A percentile compares a stretch with the other conserved stretches of the same genome.
These are phyloP conservation scores for Flammula alnicola DNA, from an alignment of 1,284 basidiomycete species.

Conservation along the genomic window DNA sequence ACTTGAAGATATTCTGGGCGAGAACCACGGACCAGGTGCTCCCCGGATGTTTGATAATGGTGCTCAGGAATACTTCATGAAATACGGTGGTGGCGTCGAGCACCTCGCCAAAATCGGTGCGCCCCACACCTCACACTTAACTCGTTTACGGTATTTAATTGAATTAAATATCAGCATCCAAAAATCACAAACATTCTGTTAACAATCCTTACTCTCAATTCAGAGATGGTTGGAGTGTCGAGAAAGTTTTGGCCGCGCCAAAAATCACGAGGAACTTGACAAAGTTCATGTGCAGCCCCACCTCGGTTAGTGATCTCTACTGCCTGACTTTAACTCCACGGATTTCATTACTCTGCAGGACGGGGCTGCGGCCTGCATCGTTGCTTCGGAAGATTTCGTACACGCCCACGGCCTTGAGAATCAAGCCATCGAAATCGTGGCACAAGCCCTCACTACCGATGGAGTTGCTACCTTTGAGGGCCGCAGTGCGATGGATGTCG, in stretches of 20 bases:
- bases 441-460: slow-evolving; percentile 70
- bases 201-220: slow-evolving; percentile 91
- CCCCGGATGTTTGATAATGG: slow-evolving; percentile 82
- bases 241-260: slow-evolving; percentile 68
- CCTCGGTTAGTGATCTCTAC: slow-evolving; percentile 51
- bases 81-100: slow-evolving; percentile 71
- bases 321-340: background rate
- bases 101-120: slow-evolving; percentile 80
- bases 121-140: slow-evolving; percentile 20
- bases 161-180: slow-evolving; percentile 55
- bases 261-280: slow-evolving; percentile 79
- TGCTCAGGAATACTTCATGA: slow-evolving; percentile 78
- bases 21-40: slow-evolving; percentile 71
- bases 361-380: slow-evolving; percentile 75
- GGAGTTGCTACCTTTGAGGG: slow-evolving; percentile 64
- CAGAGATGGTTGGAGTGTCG: slow-evolving; percentile 72
- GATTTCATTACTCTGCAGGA: slow-evolving; percentile 48
- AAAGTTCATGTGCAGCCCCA: slow-evolving; percentile 89
- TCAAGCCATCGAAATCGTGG: slow-evolving; percentile 84
- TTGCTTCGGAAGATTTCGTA: slow-evolving; percentile 85
- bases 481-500: slow-evolving; percentile 73
- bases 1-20: slow-evolving; percentile 60
- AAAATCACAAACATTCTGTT: slow-evolving; percentile 84
- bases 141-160: background rate
- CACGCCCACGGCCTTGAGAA: slow-evolving; percentile 78